Evolutionary conservation across 1,284 basidiomycete species (phyloP).

Genomic region (Trichosporon ovoides): DNA sequence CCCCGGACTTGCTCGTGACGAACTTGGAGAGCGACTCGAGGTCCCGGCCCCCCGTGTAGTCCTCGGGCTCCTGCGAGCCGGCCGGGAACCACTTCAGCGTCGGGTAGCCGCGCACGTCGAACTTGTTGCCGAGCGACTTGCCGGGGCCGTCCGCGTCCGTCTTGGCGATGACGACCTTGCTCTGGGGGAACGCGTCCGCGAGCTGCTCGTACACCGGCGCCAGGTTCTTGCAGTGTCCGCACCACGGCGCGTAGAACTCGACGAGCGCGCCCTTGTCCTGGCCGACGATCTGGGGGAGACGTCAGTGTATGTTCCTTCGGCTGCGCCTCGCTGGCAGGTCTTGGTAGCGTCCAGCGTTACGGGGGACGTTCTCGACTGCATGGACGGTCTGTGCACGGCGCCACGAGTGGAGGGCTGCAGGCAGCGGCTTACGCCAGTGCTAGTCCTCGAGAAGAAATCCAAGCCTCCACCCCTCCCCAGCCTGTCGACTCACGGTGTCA

Average conservation of each 20-base stretch:
- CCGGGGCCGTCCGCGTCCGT: constrained; percentile 87
- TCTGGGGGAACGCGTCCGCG: constrained; percentile 68
- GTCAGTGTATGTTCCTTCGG: not conserved
- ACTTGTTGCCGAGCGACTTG: constrained; percentile 55
- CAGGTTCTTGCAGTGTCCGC: constrained; percentile 55
- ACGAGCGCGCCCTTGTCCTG: constrained; percentile 75
- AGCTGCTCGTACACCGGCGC: constrained; percentile 84
- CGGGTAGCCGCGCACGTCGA: constrained; percentile 76
- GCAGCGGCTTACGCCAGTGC: not conserved
- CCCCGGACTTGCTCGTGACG: constrained; percentile 69
- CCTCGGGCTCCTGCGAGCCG: constrained; percentile 59
- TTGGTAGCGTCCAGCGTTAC: too few relatives aligned
- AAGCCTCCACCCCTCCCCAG: not conserved
- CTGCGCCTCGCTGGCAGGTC: too few relatives aligned
- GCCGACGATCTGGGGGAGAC: constrained; percentile 53
- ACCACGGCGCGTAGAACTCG: constrained; percentile 60
- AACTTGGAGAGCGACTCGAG: constrained; percentile 69
- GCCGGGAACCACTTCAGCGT: constrained; percentile 86
- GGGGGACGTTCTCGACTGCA: too few relatives aligned
- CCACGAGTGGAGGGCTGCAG: not conserved
- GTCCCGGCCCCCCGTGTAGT: constrained; percentile 75
- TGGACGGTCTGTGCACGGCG: not conserved
- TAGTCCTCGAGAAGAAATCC: not conserved
- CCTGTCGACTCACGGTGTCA: constrained; percentile 58
- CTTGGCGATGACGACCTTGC: constrained; percentile 84